Percentiles rank a stretch among this genome's conserved stretches.
Evolutionary conservation across 2,329 filamentous ascomycete species (phyloP).

Genomic region (Cryphonectria parasitica): DNA sequence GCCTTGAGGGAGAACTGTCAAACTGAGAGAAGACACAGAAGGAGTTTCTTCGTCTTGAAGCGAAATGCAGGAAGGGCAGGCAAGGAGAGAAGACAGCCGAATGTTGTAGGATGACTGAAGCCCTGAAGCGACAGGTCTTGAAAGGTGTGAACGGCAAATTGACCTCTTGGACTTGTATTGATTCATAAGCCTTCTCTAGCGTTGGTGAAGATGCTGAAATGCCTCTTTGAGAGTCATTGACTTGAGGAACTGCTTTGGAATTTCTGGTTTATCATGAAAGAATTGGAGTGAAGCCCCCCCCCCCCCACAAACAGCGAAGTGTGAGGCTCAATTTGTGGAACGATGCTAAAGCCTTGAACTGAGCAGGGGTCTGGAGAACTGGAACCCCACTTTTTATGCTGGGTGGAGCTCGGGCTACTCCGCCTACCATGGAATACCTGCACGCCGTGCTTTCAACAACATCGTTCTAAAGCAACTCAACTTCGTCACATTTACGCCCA

Average conservation of each 20-base stretch:
- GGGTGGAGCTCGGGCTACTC: constrained; percentile 23
- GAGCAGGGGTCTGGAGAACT: constrained; percentile 3
- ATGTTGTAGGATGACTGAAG: not conserved
- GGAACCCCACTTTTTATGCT: not conserved
- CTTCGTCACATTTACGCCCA: not conserved
- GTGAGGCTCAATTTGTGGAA: constrained; percentile 23
- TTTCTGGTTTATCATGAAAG: not conserved
- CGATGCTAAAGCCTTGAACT: constrained; percentile 8
- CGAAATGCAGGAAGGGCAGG: not conserved
- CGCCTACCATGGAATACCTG: not conserved
- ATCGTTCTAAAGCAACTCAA: not conserved
- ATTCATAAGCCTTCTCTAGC: not conserved
- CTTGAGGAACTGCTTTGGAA: not conserved
- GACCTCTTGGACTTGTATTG: not conserved
- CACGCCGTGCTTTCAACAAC: constrained; percentile 12
- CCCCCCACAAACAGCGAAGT: not conserved
- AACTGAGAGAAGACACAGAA: not conserved
- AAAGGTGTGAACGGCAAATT: not conserved
- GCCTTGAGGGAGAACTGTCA: not conserved
- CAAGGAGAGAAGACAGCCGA: not conserved
- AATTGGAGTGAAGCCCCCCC: not conserved
- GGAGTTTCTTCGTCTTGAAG: not conserved
- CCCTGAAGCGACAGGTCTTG: not conserved
- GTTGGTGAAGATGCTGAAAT: not conserved
- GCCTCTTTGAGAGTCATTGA: not conserved